Evolutionary conservation across 2,329 filamentous ascomycete species (phyloP).

Genomic region (Fusarium beomiforme): DNA sequence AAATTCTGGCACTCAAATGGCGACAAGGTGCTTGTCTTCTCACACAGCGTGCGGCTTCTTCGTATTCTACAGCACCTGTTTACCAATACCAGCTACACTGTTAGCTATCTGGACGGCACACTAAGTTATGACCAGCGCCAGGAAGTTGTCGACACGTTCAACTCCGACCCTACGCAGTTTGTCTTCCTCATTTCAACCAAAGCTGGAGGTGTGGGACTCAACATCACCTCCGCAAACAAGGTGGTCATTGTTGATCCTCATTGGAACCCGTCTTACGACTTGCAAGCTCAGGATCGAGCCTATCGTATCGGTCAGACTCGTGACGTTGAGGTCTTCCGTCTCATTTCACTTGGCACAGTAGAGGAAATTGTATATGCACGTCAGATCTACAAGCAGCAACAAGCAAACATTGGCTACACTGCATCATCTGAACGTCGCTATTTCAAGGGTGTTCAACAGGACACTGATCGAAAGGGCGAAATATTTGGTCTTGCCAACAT

Average conservation of each 20-base stretch:
- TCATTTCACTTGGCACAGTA: conserved; percentile 90
- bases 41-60: conserved; percentile 86
- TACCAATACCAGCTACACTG: conserved; percentile 86
- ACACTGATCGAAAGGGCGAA: conserved; percentile 84
- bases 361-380: conserved; percentile 97
- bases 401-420: conserved; percentile 96
- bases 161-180: conserved; percentile 85
- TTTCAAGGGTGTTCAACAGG: conserved; percentile 92
- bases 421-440: conserved; percentile 93
- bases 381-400: conserved; percentile 99
- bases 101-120: conserved; percentile 89
- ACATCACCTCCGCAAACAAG: conserved; percentile 98
- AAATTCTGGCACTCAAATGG: conserved; percentile 90
- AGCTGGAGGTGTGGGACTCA: conserved; percentile 91
- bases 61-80: conserved; percentile 88
- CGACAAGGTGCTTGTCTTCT: conserved; percentile 96
- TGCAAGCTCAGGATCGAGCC: conserved; percentile 95
- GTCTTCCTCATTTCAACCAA: conserved; percentile 96
- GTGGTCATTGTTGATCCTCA: conserved; percentile 97
- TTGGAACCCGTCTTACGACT: conserved; percentile 95
- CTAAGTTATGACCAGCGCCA: conserved; percentile 87
- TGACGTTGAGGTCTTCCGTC: conserved; percentile 93
- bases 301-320: conserved; percentile 94
- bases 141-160: conserved; percentile 87
- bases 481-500: conserved; percentile 92